Percentiles rank a stretch among this genome's conserved stretches.
Conservation (phyloP, 2,329 filamentous ascomycete genomes). For the Hortaea sp. region DNA sequence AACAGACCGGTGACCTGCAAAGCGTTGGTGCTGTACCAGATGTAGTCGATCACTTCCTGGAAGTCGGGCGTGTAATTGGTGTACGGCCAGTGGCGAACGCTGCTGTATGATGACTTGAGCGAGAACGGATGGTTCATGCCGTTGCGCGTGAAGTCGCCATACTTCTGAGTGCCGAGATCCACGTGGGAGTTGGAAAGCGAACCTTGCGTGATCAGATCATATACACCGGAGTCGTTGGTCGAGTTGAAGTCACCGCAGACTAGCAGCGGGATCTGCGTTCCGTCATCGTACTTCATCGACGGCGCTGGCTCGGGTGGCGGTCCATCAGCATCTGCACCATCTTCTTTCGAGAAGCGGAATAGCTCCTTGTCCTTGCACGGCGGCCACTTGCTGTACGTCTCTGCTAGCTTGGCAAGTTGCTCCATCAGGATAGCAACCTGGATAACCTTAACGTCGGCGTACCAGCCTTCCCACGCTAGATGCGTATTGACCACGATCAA, state of each 20-base stretch:
- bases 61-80: conserved; percentile 98
- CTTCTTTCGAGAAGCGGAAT: conserved; percentile 38
- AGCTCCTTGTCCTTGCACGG: conserved; percentile 48
- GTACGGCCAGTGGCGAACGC: conserved; percentile 77
- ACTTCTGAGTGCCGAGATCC: conserved; percentile 71
- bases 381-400: conserved; percentile 72
- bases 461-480: conserved; percentile 84
- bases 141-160: conserved; percentile 84
- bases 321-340: conserved; percentile 37
- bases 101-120: conserved; percentile 78
- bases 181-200: conserved; percentile 66
- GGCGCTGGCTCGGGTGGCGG: conserved; percentile 55
- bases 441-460: conserved; percentile 90
- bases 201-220: conserved; percentile 77
- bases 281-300: conserved; percentile 76
- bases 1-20: conserved; percentile 75
- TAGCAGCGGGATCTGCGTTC: conserved; percentile 79
- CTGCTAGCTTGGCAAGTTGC: conserved; percentile 72
- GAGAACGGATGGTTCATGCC: conserved; percentile 94
- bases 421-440: conserved; percentile 96
- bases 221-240: conserved; percentile 74
- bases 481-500: conserved; percentile 91
- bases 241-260: conserved; percentile 98
- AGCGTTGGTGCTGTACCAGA: conserved; percentile 92
- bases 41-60: conserved; percentile 85